Conservation (phyloP, 2,329 filamentous ascomycete species). For the Cladorrhinum sp. region DNA sequence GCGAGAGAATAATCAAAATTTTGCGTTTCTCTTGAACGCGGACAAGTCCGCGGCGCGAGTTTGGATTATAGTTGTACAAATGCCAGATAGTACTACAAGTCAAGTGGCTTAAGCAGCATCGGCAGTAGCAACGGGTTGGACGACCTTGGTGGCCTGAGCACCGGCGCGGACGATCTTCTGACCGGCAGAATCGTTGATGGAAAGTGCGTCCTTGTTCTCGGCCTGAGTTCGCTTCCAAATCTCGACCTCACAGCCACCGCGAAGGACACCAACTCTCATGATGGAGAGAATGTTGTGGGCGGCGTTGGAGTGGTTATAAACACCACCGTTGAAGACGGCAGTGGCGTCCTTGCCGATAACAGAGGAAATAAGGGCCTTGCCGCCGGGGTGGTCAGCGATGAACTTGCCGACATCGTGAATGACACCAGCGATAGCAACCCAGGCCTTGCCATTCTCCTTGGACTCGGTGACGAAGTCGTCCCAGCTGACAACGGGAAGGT, state of each 20-base stretch:
- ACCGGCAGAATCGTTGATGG: slow-evolving; percentile 76
- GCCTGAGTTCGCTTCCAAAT: slow-evolving; percentile 87
- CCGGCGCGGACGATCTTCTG: slow-evolving; percentile 83
- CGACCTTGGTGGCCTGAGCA: slow-evolving; percentile 77
- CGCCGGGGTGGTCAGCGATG: slow-evolving; percentile 87
- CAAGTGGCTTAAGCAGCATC: slow-evolving; percentile 64
- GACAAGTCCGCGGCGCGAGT: not conserved
- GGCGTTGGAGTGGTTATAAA: slow-evolving; percentile 86
- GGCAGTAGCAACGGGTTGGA: slow-evolving; percentile 75
- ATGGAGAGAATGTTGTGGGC: slow-evolving; percentile 85
- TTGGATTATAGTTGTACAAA: not conserved
- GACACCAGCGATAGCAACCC: slow-evolving; percentile 76
- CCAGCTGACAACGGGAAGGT: slow-evolving; percentile 82
- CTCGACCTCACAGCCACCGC: slow-evolving; percentile 84
- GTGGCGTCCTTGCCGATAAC: slow-evolving; percentile 85
- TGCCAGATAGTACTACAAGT: not conserved
- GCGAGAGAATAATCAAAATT: not conserved
- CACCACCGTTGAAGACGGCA: slow-evolving; percentile 87
- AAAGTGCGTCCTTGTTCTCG: slow-evolving; percentile 78
- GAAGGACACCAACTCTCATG: slow-evolving; percentile 83
- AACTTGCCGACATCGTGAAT: slow-evolving; percentile 83
- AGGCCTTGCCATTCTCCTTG: slow-evolving; percentile 68
- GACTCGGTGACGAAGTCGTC: slow-evolving; percentile 77
- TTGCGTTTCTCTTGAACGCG: not conserved
- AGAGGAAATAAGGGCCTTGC: slow-evolving; percentile 78